Evolutionary conservation across 495 filamentous ascomycete species (phyloP), one percentile per base, ranked within the genome.

Genomic region (Xylaria cubensis): DNA sequence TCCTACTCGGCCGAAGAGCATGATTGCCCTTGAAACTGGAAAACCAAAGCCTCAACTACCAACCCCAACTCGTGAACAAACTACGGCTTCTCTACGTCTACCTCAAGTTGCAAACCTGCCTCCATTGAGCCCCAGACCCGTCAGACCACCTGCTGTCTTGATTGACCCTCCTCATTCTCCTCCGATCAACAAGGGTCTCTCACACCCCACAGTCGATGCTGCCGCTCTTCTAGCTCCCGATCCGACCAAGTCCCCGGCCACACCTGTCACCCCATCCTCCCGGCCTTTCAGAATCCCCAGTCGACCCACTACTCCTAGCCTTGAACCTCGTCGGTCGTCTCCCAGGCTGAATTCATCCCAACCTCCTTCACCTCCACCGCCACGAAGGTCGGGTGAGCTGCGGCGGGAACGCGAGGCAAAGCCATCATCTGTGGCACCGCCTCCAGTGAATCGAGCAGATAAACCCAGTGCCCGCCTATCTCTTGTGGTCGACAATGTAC

Each of bases 101-200:
- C 73, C 44, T 75, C 81, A 75, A 74, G 72, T 69, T 74, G 75
- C 72, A 64, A 78, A 72, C 21, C 80, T 76, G 1, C 77, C 79
- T 55, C 79, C 80, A 24, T 53, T 81, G 67, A 84, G 78, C 59
- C 88, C 89, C 13, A 89, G 87, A 51, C 88, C 88, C 67, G 82
- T 77, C 13, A 80, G 89, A 39, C 85, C 92, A 13, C 93, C 94
- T 12, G 87, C 90, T 1, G 86, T 97, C 65, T 89, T 88, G 0
- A 83, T 97, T 21, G 89, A 95, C 55, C 91, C 93, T 12, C 93
- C 93, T 0, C 86, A 86, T 41, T 95, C 94, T 65, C 93, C 93
- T 26, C 90, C 91, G 13, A 92, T 86, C 73, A 59, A 72, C 19
- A 79, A 76, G 58, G 74, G 75, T 7, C 63, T 79, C 15, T 82